Conservation (phyloP, 768 basidiomycete species). For the Dentipellis fragilis region DNA sequence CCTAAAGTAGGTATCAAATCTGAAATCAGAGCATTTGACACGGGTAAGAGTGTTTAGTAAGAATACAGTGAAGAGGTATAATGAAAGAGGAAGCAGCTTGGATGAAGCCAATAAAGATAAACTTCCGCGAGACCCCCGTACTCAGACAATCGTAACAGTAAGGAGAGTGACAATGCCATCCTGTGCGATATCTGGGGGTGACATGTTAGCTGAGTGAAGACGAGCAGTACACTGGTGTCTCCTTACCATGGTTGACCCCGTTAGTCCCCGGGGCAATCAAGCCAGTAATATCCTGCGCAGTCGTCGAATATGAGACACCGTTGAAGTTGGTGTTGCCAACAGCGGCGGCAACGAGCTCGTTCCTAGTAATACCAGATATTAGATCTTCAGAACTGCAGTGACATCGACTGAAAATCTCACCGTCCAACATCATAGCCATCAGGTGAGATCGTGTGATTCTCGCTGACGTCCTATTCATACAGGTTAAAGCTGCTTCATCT, state of each 20-base stretch:
- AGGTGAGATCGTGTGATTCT: constrained; percentile 17
- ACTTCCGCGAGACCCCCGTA: too few relatives aligned
- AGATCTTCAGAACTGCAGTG: not conserved
- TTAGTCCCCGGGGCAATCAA: constrained; percentile 40
- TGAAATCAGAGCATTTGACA: too few relatives aligned
- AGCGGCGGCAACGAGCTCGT: constrained; percentile 5
- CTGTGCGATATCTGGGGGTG: constrained; percentile 4
- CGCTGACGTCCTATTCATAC: constrained; percentile 3
- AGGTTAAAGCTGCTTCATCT: not conserved
- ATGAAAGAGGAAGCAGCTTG: too few relatives aligned
- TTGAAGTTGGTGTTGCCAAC: not conserved
- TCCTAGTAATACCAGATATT: not conserved
- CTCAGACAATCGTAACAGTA: constrained; percentile 7
- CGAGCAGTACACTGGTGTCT: not conserved
- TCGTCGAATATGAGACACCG: constrained; percentile 31
- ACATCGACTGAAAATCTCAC: constrained; percentile 4
- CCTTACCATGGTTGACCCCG: constrained; percentile 44
- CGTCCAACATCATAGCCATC: constrained; percentile 25
- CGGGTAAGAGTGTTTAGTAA: too few relatives aligned
- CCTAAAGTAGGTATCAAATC: too few relatives aligned
- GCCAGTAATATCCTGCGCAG: constrained; percentile 37
- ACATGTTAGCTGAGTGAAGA: not conserved
- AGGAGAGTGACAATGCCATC: constrained; percentile 10
- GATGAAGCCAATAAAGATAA: too few relatives aligned
- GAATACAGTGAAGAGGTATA: too few relatives aligned